Base-by-base conservation (phyloP, 345 rosid species). In the Odontarrhena argentea region DNA sequence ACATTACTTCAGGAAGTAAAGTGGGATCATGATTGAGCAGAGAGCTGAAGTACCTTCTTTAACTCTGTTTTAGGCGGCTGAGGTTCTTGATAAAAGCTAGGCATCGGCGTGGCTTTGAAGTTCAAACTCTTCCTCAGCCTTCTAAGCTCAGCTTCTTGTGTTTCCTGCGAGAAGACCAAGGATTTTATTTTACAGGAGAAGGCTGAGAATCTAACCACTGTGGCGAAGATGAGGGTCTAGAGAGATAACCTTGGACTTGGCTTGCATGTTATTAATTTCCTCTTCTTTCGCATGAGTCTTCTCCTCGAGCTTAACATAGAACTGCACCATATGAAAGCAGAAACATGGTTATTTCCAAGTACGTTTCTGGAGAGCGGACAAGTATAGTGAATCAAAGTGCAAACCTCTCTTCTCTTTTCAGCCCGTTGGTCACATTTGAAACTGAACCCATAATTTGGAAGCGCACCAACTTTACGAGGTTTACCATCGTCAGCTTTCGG, bases 41-140 rank as follows among this genome's bases (percentile, higher is more conserved):
- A 47, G 40, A 35, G 67, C 22, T 60, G 18, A 53, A 50, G 66
- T 77, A 83, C 99, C 97, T 95, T 95, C 79, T 91, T 91, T 63
- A 95, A 78, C 82, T 91, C 97, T 37, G 74, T 62, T 82, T 86
- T 91, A 36, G 92, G 82, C 18, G 98, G 94, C 49, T 85, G 68
- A 77, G 99, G 99, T 74, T 89, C 99, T 80, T 86, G 97, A 74
- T 95, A 95, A 85, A 95, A 95, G 76, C 76, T 86, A 10, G 99
- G 98, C 98, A 95, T 87, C 7, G 99, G 99, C 40, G 96, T 91
- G 54, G 99, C 99, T 78, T 89, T 95, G 78, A 95, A 95, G 75
- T 71, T 80, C 84, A 95, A 82, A 77, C 89, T 91, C 80, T 91
- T 95, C 80, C 99, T 84, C 36, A 95, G 80, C 86, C 80, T 69